These are phyloP conservation scores for Nadsonia starkeyi-henricii DNA, from an alignment of 1,139 yeast species.

Conservation along the genomic window DNA sequence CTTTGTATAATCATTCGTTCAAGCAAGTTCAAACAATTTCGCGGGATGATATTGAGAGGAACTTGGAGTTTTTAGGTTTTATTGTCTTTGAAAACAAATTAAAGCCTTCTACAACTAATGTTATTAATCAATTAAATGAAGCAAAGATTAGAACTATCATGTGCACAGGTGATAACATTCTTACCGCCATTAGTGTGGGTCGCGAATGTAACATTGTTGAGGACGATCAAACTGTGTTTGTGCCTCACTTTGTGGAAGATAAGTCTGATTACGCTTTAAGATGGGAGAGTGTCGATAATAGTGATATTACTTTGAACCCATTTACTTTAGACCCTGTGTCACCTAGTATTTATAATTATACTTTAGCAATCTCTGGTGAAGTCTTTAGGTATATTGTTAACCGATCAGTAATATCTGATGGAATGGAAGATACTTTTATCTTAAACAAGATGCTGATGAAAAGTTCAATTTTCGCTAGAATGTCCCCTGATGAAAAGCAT, in stretches of 20 bases:
- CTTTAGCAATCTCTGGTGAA: conserved; percentile 85
- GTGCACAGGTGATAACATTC: conserved; percentile 96
- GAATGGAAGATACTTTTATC: conserved; percentile 20
- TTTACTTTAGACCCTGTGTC: conserved; percentile 40
- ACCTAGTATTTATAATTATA: conserved; percentile 30
- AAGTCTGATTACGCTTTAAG: conserved; percentile 11
- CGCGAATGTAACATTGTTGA: conserved; percentile 61
- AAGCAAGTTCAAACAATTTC: conserved; percentile 20
- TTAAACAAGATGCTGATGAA: conserved; percentile 51
- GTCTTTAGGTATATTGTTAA: conserved; percentile 64
- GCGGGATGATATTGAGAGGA: conserved; percentile 55
- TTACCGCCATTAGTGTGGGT: conserved; percentile 91
- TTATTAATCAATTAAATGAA: conserved; percentile 40
- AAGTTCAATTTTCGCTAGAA: conserved; percentile 76
- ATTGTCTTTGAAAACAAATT: conserved; percentile 85
- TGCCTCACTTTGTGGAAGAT: conserved; percentile 43
- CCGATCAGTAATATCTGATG: background rate
- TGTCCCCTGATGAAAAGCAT: conserved; percentile 98
- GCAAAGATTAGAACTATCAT: conserved; percentile 76
- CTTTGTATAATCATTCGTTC: conserved; percentile 26
- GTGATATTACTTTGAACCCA: conserved; percentile 36
- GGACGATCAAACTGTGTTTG: conserved; percentile 36
- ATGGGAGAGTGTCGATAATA: conserved; percentile 29
- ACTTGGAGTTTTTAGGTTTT: conserved; percentile 68
- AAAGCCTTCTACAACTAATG: conserved; percentile 50